These are phyloP conservation scores for Phaeomoniella chlamydospora DNA, from an alignment of 2,329 filamentous ascomycete species.

Conservation along the genomic window DNA sequence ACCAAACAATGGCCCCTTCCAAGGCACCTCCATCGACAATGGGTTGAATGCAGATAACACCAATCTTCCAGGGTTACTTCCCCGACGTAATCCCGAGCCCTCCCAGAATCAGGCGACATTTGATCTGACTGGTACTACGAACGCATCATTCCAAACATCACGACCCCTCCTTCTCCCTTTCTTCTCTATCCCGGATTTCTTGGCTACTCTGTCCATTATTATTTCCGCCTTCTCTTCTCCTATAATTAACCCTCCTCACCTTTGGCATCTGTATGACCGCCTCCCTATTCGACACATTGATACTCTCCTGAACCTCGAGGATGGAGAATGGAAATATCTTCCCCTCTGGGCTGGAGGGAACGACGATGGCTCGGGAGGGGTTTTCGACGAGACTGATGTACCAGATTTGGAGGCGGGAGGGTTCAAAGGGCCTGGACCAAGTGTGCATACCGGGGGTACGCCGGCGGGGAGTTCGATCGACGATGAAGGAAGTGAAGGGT, in stretches of 20 bases:
- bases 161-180: neutral
- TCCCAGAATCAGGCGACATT: too few relatives aligned
- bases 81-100: too few relatives aligned
- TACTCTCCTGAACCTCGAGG: conserved; percentile 35
- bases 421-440: conserved; percentile 20
- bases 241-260: conserved; percentile 9
- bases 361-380: conserved; percentile 36
- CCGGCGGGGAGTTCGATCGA: conserved; percentile 7
- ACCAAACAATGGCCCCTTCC: too few relatives aligned
- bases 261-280: conserved; percentile 1
- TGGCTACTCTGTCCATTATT: neutral
- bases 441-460: conserved; percentile 15
- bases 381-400: conserved; percentile 25
- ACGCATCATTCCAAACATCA: too few relatives aligned
- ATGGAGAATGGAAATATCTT: conserved; percentile 46
- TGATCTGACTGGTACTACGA: too few relatives aligned
- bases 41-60: too few relatives aligned
- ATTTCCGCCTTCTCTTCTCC: neutral
- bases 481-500: conserved; percentile 4
- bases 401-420: conserved; percentile 18
- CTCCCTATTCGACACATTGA: conserved; percentile 16
- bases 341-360: conserved; percentile 51
- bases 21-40: too few relatives aligned
- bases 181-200: neutral
- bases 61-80: too few relatives aligned